Conservation (phyloP, 225 moss, liverwort and hornwort species). For the Marchantia paleacea region DNA sequence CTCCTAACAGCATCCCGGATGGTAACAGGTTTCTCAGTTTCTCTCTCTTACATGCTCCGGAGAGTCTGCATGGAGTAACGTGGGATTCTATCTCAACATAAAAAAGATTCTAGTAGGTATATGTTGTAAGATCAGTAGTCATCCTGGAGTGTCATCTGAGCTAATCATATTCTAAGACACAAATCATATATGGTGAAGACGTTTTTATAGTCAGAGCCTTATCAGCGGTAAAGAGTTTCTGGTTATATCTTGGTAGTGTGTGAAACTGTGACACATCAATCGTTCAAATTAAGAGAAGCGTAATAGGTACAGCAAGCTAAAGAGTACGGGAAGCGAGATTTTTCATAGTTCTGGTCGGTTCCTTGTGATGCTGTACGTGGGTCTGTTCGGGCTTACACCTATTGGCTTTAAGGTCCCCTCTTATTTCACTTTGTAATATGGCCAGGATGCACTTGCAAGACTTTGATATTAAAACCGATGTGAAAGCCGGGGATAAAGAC, state of each 20-base stretch:
- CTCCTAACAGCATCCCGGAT: neutral
- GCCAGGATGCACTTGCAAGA: constrained; percentile 37
- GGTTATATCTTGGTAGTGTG: neutral
- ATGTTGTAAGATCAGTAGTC: too few species aligned
- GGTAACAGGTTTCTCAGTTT: constrained; percentile 31
- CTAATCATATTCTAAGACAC: neutral
- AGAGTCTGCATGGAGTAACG: neutral
- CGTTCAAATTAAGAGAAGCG: neutral
- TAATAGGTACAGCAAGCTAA: neutral
- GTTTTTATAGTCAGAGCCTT: neutral
- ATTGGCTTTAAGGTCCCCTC: neutral
- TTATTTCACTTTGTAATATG: neutral
- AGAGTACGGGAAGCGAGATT: neutral
- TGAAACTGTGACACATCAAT: too few species aligned
- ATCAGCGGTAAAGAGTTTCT: neutral
- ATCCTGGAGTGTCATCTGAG: too few species aligned
- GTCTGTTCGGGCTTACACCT: neutral
- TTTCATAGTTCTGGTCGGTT: neutral
- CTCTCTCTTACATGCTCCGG: constrained; percentile 8
- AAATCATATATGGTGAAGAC: too few species aligned
- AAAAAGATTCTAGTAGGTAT: too few species aligned
- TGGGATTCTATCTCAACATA: neutral
- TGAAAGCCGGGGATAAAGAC: constrained; percentile 11
- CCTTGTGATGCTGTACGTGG: neutral
- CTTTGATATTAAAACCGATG: constrained; percentile 30